These are phyloP conservation scores for Echium plantagineum DNA, from an alignment of 257 asterid species.

Conservation along the genomic window DNA sequence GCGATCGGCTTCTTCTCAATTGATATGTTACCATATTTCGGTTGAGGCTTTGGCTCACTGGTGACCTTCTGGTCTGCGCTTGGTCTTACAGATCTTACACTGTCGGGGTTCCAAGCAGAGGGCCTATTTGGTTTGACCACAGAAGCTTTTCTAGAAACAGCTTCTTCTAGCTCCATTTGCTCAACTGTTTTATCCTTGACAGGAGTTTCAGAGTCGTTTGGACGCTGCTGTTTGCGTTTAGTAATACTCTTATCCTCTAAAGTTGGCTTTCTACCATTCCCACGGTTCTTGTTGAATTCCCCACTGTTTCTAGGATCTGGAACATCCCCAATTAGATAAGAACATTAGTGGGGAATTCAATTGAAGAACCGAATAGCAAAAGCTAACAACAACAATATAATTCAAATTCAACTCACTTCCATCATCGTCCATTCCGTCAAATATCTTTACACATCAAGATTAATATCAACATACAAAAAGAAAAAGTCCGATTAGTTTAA, in stretches of 20 bases:
- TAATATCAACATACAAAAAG: slow-evolving; percentile 16
- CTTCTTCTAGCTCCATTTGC: slow-evolving; percentile 34
- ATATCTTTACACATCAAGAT: slow-evolving; percentile 42
- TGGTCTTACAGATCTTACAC: slow-evolving; percentile 39
- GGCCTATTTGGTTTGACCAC: slow-evolving; percentile 36
- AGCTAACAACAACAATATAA: slow-evolving; percentile 25
- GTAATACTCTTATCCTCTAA: slow-evolving; percentile 23
- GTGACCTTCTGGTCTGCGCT: slow-evolving; percentile 26
- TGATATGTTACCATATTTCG: slow-evolving; percentile 24
- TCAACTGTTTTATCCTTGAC: slow-evolving; percentile 32
- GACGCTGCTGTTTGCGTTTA: slow-evolving; percentile 18
- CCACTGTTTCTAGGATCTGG: slow-evolving; percentile 78
- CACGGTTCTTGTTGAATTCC: slow-evolving; percentile 67
- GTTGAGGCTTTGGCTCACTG: slow-evolving; percentile 30
- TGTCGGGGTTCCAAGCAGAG: slow-evolving; percentile 22
- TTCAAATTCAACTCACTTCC: slow-evolving; percentile 75
- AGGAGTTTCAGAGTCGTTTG: slow-evolving; percentile 14
- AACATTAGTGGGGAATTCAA: slow-evolving; percentile 40
- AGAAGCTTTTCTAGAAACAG: slow-evolving; percentile 26
- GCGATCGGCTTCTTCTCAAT: slow-evolving; percentile 39
- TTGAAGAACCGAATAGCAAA: slow-evolving; percentile 40
- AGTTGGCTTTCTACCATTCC: slow-evolving; percentile 49
- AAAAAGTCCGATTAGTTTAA: slow-evolving; percentile 19
- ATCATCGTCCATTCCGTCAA: slow-evolving; percentile 92
- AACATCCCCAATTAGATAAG: slow-evolving; percentile 28